phyloP scores from a whole-genome alignment of 2,329 filamentous ascomycete genomes.

The Colletotrichum falcatum region DNA sequence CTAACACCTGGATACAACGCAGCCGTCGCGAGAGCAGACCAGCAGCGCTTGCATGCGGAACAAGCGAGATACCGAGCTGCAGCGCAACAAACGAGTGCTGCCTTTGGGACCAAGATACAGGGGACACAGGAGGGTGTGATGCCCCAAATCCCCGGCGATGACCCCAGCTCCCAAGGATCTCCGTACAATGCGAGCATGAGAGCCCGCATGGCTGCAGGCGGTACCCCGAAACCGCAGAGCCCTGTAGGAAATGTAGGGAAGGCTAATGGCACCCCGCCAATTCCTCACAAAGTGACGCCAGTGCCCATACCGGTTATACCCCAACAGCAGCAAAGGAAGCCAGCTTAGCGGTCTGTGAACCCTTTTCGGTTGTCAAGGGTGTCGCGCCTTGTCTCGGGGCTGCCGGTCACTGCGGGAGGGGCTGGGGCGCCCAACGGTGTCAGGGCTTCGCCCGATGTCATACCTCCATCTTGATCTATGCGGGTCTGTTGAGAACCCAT shows the following conservation, averaged over 20 bases:
- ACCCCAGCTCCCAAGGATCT: slow-evolving; percentile 47
- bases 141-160: slow-evolving; percentile 53
- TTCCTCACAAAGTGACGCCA: slow-evolving; percentile 57
- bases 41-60: slow-evolving; percentile 55
- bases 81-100: slow-evolving; percentile 56
- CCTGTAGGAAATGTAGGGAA: slow-evolving; percentile 33
- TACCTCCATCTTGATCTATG: not conserved
- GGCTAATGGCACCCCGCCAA: slow-evolving; percentile 51
- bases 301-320: slow-evolving; percentile 59
- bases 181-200: slow-evolving; percentile 51
- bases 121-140: slow-evolving; percentile 58
- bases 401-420: not conserved
- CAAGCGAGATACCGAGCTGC: slow-evolving; percentile 63
- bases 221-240: slow-evolving; percentile 51
- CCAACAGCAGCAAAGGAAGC: slow-evolving; percentile 48
- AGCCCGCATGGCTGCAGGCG: slow-evolving; percentile 53
- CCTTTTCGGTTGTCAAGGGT: not conserved
- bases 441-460: not conserved
- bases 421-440: not conserved
- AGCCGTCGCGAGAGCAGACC: slow-evolving; percentile 32
- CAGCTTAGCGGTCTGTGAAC: slow-evolving; percentile 24
- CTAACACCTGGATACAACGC: slow-evolving; percentile 33
- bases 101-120: slow-evolving; percentile 58
- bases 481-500: not conserved
- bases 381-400: not conserved